A percentile compares a stretch with the other conserved stretches of the same genome.
phyloP scores from a whole-genome alignment of 2,329 filamentous ascomycete species.

The Neofusicoccum cordaticola region DNA sequence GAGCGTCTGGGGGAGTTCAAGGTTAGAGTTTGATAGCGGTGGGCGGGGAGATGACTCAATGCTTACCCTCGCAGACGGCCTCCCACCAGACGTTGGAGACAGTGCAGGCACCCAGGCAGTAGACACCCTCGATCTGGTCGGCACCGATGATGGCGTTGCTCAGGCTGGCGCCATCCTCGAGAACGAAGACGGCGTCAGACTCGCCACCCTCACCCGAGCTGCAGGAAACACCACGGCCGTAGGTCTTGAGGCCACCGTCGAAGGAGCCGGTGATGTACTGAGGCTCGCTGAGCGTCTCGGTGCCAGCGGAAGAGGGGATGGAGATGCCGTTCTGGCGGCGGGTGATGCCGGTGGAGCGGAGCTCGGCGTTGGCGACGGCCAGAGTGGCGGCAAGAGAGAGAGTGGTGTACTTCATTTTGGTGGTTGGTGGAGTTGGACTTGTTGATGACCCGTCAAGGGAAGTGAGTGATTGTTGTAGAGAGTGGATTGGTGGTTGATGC shows the following conservation, averaged over 20 bases:
- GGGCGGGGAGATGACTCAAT: conserved; percentile 40
- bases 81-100: conserved; percentile 36
- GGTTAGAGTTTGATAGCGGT: conserved; percentile 41
- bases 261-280: conserved; percentile 6
- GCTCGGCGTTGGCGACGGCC: neutral
- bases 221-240: conserved; percentile 11
- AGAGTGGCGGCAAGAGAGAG: neutral
- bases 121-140: conserved; percentile 48
- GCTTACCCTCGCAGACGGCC: conserved; percentile 37
- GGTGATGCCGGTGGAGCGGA: conserved; percentile 12
- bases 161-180: conserved; percentile 35
- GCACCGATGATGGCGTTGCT: conserved; percentile 51
- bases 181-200: conserved; percentile 21
- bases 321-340: conserved; percentile 21
- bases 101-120: conserved; percentile 50
- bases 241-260: conserved; percentile 14
- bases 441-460: neutral
- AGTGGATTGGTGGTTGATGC: neutral
- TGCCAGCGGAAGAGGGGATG: conserved; percentile 12
- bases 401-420: conserved; percentile 9
- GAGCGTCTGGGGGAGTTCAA: conserved; percentile 47
- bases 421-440: neutral
- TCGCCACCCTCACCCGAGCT: conserved; percentile 45
- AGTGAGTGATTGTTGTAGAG: neutral
- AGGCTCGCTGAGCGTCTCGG: conserved; percentile 7